Evolutionary conservation across 1,284 basidiomycete species (phyloP).

Genomic region (Paramarasmius palmivorus): DNA sequence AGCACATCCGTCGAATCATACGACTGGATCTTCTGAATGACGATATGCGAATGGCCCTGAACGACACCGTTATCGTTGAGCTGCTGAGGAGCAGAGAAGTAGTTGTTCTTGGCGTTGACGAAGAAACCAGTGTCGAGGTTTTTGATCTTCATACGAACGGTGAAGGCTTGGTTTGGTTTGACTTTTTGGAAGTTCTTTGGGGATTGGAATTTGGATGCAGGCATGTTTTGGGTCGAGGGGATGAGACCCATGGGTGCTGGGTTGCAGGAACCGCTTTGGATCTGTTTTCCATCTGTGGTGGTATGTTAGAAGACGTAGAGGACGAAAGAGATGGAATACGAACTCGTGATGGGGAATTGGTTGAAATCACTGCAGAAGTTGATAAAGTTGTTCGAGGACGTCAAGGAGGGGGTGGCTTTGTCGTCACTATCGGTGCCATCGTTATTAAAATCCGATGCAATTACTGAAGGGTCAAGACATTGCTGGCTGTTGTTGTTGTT

Average conservation of each 20-base stretch:
- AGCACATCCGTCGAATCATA: slow-evolving; percentile 51
- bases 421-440: too few species aligned
- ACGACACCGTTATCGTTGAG: slow-evolving; percentile 53
- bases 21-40: slow-evolving; percentile 53
- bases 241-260: slow-evolving; percentile 55
- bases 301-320: not conserved
- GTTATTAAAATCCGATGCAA: too few species aligned
- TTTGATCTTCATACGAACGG: slow-evolving; percentile 53
- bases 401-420: slow-evolving; percentile 51
- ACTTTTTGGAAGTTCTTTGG: slow-evolving; percentile 57
- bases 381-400: slow-evolving; percentile 67
- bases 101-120: slow-evolving; percentile 59
- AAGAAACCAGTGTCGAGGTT: slow-evolving; percentile 65
- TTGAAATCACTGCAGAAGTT: slow-evolving; percentile 44
- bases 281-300: slow-evolving; percentile 32
- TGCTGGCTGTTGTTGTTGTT: too few species aligned
- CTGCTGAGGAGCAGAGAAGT: slow-evolving; percentile 69
- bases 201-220: slow-evolving; percentile 56
- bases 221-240: slow-evolving; percentile 51
- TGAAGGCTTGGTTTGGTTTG: slow-evolving; percentile 54
- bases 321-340: not conserved
- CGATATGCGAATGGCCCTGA: slow-evolving; percentile 65
- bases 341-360: slow-evolving; percentile 26
- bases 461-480: too few species aligned
- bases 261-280: slow-evolving; percentile 61